Percentiles rank a stretch among this genome's conserved stretches.
These are phyloP conservation scores for Clitopilus passeckerianus DNA, from an alignment of 768 basidiomycete genomes.

Conservation along the genomic window DNA sequence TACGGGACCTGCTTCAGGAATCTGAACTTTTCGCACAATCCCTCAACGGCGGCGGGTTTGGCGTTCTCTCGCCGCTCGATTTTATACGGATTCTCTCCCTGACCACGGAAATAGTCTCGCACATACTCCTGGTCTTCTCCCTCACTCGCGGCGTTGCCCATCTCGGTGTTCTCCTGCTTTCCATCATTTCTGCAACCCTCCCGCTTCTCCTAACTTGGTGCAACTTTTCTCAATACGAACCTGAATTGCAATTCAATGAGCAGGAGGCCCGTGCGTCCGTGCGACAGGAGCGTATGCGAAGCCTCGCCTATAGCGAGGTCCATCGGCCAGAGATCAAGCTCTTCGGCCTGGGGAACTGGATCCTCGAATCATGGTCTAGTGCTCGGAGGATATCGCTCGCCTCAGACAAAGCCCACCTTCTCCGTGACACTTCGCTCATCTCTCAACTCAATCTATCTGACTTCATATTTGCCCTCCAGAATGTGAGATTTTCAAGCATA, in stretches of 20 bases:
- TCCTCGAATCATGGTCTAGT: conserved; percentile 70
- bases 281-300: conserved; percentile 71
- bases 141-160: conserved; percentile 55
- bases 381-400: conserved; percentile 57
- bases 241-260: conserved; percentile 41
- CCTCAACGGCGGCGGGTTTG: conserved; percentile 73
- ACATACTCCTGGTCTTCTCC: conserved; percentile 62
- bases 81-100: conserved; percentile 71
- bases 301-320: conserved; percentile 66
- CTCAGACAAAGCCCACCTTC: conserved; percentile 41
- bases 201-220: conserved; percentile 56
- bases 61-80: conserved; percentile 76
- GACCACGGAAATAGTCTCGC: conserved; percentile 66
- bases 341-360: conserved; percentile 84
- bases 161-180: conserved; percentile 52
- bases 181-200: conserved; percentile 54
- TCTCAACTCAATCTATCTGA: conserved; percentile 61
- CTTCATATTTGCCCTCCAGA: conserved; percentile 60
- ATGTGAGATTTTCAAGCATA: conserved; percentile 42
- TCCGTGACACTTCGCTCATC: conserved; percentile 41
- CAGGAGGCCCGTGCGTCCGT: conserved; percentile 63
- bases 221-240: conserved; percentile 31
- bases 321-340: conserved; percentile 80
- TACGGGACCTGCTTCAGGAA: conserved; percentile 79
- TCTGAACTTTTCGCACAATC: conserved; percentile 83